These are phyloP conservation scores for Salvia hispanica DNA, from an alignment of 257 asterid genomes.

Conservation along the genomic window DNA sequence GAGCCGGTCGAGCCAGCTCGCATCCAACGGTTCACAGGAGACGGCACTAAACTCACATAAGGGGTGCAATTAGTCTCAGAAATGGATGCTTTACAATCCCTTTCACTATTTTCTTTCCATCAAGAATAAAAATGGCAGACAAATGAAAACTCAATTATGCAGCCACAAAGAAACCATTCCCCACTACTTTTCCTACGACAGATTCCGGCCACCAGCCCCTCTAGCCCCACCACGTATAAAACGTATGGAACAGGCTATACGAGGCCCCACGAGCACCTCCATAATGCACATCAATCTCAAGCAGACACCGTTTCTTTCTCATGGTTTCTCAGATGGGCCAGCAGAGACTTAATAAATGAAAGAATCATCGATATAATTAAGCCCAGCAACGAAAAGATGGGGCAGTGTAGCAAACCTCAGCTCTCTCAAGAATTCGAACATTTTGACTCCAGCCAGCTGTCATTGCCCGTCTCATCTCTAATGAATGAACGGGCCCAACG, in stretches of 20 bases:
- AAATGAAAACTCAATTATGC: conserved; percentile 52
- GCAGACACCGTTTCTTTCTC: conserved; percentile 26
- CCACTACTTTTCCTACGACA: conserved; percentile 37
- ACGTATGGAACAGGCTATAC: conserved; percentile 34
- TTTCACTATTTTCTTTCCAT: conserved; percentile 2
- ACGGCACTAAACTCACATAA: background rate
- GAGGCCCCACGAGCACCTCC: conserved; percentile 46
- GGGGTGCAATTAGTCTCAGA: background rate
- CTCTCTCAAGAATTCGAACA: conserved; percentile 16
- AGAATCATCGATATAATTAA: conserved; percentile 28
- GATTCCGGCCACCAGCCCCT: conserved; percentile 43
- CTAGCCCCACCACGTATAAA: conserved; percentile 34
- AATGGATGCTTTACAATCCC: background rate
- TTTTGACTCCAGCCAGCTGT: conserved; percentile 34
- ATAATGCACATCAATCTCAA: conserved; percentile 41
- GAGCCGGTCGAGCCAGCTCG: background rate
- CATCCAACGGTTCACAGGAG: background rate
- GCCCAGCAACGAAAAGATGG: conserved; percentile 22
- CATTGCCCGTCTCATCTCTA: conserved; percentile 22
- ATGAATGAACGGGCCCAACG: conserved; percentile 22
- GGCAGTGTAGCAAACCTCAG: conserved; percentile 38
- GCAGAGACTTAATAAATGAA: conserved; percentile 24
- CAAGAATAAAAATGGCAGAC: conserved; percentile 53
- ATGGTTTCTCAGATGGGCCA: conserved; percentile 25
- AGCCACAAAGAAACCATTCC: conserved; percentile 39